Evolutionary conservation across 768 basidiomycete species (phyloP).

Genomic region (Suillus sp.): DNA sequence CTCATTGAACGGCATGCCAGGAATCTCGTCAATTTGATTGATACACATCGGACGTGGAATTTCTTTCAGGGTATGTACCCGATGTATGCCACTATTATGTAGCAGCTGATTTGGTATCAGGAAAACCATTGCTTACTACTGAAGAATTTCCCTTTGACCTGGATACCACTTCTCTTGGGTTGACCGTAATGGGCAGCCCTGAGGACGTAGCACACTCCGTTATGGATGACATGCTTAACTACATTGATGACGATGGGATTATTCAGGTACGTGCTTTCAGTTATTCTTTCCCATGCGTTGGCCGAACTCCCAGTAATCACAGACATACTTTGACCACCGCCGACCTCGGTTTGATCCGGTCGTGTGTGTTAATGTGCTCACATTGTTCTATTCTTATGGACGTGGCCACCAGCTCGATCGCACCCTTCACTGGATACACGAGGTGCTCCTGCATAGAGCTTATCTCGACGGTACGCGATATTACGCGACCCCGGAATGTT

Average conservation of each 20-base stretch:
- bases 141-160: constrained; percentile 55
- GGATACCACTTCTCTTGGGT: constrained; percentile 58
- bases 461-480: constrained; percentile 59
- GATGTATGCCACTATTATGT: neutral
- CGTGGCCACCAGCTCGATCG: constrained; percentile 46
- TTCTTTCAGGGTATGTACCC: constrained; percentile 49
- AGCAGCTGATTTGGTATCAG: constrained; percentile 21
- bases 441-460: constrained; percentile 52
- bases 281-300: neutral
- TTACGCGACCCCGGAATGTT: constrained; percentile 53
- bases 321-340: constrained; percentile 56
- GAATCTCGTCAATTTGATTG: constrained; percentile 43
- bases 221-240: constrained; percentile 60
- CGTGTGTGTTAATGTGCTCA: constrained; percentile 53
- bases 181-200: constrained; percentile 42
- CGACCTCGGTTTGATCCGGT: constrained; percentile 56
- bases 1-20: constrained; percentile 28
- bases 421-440: constrained; percentile 51
- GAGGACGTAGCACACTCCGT: constrained; percentile 40
- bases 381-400: constrained; percentile 51
- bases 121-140: constrained; percentile 46
- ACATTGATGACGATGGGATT: constrained; percentile 52
- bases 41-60: constrained; percentile 49
- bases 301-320: constrained; percentile 4
- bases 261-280: constrained; percentile 39